Base-by-base conservation (phyloP, 148 eudicot genomes). In the Amaranthus palmeri region DNA sequence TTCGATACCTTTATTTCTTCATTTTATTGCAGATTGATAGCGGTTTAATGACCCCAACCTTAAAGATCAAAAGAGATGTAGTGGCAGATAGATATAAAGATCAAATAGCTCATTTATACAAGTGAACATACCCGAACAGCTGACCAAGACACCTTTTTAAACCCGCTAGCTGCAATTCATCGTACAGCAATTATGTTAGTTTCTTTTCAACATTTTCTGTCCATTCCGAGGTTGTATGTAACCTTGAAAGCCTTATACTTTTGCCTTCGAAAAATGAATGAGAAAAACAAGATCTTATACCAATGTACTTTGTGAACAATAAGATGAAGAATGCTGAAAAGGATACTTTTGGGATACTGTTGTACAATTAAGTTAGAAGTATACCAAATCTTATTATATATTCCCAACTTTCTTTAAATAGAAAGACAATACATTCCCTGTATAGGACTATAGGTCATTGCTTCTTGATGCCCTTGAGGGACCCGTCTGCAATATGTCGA, bases 1-100 rank as follows among this genome's bases (percentile, higher is more conserved):
- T 44, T 58, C 12, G 25, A 7, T 46, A 25, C 10, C 25, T 3
- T 61, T 6, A 11, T 41, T 43, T 15, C 59, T 58, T 54, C 3
- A 9, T 3, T 46, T 52, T 25, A 49, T 67, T 88, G 82, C 93
- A 92, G 99, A 86, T 96, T 56, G 99, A 92, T 65, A 83, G 82
- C 69, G 99, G 97, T 76, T 74, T 96, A 64, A 74, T 92, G 96
- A 96, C 97, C 61, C 96, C 99, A 53, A 96, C 99, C 12, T 78
- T 92, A 91, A 96, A 96, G 83, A 83, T 96, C 44, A 77, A 93
- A 71, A 84, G 97, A 80, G 96, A 96, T 63, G 76, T 72, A 78
- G 99, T 96, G 69, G 87, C 82, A 52, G 83, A 80, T 67, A 86
- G 68, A 73, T 92, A 85, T 81, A 74, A 76, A 72, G 88, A 86